Percentiles rank a stretch among this genome's conserved stretches.
Evolutionary conservation across 1,139 yeast genomes (phyloP).

Genomic region (Taphrina confusa): DNA sequence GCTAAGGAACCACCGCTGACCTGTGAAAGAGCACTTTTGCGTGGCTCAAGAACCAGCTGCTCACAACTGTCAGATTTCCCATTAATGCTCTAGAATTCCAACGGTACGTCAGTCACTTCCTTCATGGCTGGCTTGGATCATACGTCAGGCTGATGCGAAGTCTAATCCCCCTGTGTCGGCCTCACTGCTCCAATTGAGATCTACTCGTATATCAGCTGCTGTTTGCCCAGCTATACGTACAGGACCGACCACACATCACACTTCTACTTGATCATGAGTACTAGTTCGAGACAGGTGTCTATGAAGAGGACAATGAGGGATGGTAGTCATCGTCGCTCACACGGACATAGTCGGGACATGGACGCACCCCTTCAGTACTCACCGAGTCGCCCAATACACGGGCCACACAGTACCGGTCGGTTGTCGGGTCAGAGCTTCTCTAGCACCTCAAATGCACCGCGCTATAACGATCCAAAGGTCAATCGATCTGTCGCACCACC

Average conservation of each 20-base stretch:
- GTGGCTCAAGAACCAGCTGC: too few species aligned
- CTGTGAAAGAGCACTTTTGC: too few species aligned
- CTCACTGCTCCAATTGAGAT: neutral
- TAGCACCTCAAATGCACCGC: neutral
- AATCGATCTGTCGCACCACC: slow-evolving; percentile 7
- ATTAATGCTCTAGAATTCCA: neutral
- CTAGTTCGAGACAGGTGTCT: slow-evolving; percentile 9
- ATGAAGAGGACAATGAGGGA: slow-evolving; percentile 19
- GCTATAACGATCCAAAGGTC: neutral
- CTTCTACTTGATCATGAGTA: neutral
- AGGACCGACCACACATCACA: too few species aligned
- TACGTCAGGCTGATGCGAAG: slow-evolving; percentile 13
- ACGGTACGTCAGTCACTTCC: slow-evolving; percentile 6
- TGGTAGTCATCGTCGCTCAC: neutral
- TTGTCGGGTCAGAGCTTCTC: slow-evolving; percentile 19
- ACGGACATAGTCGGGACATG: slow-evolving; percentile 9
- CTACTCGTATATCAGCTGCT: too few species aligned
- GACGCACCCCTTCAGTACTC: slow-evolving; percentile 22
- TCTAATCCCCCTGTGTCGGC: slow-evolving; percentile 1
- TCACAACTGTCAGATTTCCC: too few species aligned
- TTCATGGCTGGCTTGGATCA: neutral
- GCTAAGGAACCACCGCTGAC: too few species aligned
- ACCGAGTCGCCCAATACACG: slow-evolving; percentile 12
- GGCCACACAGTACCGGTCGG: slow-evolving; percentile 4
- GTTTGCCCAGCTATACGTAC: too few species aligned